Evolutionary conservation across 2,329 filamentous ascomycete genomes (phyloP).

Genomic region (Grosmannia penicillata): DNA sequence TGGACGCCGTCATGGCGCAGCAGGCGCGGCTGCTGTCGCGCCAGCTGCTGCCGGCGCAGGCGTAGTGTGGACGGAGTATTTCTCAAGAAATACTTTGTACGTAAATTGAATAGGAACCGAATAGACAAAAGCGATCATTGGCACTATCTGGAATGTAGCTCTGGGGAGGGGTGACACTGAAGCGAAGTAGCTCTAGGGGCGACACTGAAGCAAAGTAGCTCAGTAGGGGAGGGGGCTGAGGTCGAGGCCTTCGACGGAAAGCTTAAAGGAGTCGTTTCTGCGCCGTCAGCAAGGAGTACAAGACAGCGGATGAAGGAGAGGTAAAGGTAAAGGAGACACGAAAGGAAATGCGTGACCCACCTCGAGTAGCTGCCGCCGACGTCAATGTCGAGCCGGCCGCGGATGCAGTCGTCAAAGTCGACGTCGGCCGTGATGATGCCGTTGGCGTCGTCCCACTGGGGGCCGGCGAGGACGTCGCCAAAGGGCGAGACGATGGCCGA

Average conservation of each 20-base stretch:
- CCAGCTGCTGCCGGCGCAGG: slow-evolving; percentile 24
- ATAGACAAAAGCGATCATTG: slow-evolving; percentile 1
- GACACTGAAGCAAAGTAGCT: no score
- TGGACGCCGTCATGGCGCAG: slow-evolving; percentile 78
- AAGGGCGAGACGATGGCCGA: slow-evolving; percentile 69
- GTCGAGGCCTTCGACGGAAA: slow-evolving; percentile 43
- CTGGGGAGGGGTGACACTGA: no score
- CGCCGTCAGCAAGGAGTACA: slow-evolving; percentile 5
- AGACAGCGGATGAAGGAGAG: background rate
- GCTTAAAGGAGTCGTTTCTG: slow-evolving; percentile 46
- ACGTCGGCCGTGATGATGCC: slow-evolving; percentile 57
- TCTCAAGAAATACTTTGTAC: no score
- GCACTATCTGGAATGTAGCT: no score
- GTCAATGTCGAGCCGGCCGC: slow-evolving; percentile 71
- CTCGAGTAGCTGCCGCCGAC: slow-evolving; percentile 75
- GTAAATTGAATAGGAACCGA: background rate
- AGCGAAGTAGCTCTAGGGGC: no score
- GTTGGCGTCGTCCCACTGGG: slow-evolving; percentile 67
- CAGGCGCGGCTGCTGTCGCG: slow-evolving; percentile 39
- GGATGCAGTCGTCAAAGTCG: slow-evolving; percentile 76
- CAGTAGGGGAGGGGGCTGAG: slow-evolving; percentile 40
- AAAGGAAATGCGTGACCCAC: slow-evolving; percentile 34
- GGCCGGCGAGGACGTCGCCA: slow-evolving; percentile 66
- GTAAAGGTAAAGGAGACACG: background rate
- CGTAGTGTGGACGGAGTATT: background rate